Conservation (phyloP, 768 basidiomycete species). For the Mycena vitilis region DNA sequence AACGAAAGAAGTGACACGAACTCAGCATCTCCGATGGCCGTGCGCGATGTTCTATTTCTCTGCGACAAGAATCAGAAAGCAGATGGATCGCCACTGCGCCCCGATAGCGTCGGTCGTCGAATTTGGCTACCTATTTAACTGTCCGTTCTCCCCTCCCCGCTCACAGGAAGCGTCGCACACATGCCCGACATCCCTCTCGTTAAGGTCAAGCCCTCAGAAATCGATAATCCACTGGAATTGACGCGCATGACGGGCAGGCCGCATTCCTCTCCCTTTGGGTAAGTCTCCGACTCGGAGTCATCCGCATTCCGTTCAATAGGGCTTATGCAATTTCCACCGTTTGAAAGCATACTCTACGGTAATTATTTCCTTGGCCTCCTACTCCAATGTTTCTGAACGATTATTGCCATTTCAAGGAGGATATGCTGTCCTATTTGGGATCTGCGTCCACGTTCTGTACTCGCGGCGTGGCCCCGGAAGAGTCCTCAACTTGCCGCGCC, state of each 20-base stretch:
- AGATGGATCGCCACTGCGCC: no score
- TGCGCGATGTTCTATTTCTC: no score
- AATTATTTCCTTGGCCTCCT: not conserved
- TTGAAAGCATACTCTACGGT: constrained; percentile 1
- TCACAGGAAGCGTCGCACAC: not conserved
- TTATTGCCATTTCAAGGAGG: constrained; percentile 9
- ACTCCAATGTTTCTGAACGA: not conserved
- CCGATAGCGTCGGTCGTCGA: no score
- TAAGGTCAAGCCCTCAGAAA: not conserved
- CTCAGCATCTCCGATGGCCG: no score
- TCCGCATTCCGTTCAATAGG: not conserved
- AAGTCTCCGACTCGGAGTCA: not conserved
- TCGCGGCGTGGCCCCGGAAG: not conserved
- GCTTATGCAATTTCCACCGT: not conserved
- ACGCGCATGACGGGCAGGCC: not conserved
- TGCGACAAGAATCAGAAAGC: no score
- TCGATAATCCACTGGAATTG: not conserved
- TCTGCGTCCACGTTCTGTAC: constrained; percentile 26
- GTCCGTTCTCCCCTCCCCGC: not conserved
- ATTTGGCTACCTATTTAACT: no score
- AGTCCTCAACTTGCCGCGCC: constrained; percentile 19
- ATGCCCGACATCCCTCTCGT: constrained; percentile 3
- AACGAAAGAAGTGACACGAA: no score
- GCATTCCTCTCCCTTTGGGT: not conserved
- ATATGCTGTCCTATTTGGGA: constrained; percentile 21